Evolutionary conservation across 2,329 filamentous ascomycete genomes (phyloP), one percentile per base, ranked within the genome.

Genomic region (Fusarium chlamydosporum): DNA sequence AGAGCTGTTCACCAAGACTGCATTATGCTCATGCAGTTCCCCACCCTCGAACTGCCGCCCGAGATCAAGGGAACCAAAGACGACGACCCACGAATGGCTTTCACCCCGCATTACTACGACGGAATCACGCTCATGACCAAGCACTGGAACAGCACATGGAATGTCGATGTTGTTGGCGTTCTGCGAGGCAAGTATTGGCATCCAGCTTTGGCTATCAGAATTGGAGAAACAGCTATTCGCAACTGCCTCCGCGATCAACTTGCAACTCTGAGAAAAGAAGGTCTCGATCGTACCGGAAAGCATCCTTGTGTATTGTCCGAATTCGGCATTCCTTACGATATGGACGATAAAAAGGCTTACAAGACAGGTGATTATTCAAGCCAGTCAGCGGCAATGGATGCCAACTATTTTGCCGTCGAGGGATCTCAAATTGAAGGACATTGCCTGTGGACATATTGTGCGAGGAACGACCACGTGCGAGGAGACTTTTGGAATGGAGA

Each of bases 401-500:
- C 96, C 54, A 99, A 98, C 77, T 93, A 97, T 77, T 99, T 91
- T 81, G 96, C 92, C 0, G 85, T 97, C 1, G 96, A 99, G 80
- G 93, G 92, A 0, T 91, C 93, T 35, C 84, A 87, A 15, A 88
- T 93, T 59, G 94, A 94, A 68, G 96, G 95, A 0, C 96, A 95
- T 75, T 92, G 94, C 0, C 79, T 97, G 45, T 99, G 96, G 96
- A 83, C 93, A 3, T 99, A 99, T 78, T 89, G 88, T 65, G 86
- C 88, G 20, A 86, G 86, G 85, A 99, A 98, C 76, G 91, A 91
- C 65, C 96, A 99, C 76, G 84, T 91, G 75, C 91, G 92, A 81
- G 96, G 96, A 56, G 96, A 99, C 74, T 89, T 93, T 70, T 99
- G 96, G 96, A 99, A 99, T 72, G 96, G 96, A 46, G 96, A 99